Evolutionary conservation across 2,329 filamentous ascomycete species (phyloP).

Genomic region (Xylariaceae sp.): DNA sequence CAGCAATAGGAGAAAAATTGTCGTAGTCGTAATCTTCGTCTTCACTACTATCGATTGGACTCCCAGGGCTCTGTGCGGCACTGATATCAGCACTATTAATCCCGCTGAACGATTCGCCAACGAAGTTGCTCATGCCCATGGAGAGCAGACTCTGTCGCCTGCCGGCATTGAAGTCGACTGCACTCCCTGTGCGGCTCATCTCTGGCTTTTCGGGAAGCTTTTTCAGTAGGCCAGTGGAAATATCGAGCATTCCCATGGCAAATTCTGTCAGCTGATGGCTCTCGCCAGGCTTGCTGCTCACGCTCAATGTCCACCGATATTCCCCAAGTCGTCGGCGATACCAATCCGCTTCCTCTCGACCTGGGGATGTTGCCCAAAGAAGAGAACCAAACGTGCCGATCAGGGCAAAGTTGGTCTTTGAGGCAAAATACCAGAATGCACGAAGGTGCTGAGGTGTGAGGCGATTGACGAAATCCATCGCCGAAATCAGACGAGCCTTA

Average conservation of each 20-base stretch:
- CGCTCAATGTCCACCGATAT: constrained; percentile 91
- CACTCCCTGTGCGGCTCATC: constrained; percentile 61
- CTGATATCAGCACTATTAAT: constrained; percentile 56
- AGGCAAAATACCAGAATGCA: constrained; percentile 92
- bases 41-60: constrained; percentile 58
- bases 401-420: constrained; percentile 88
- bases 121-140: constrained; percentile 40
- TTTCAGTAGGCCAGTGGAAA: constrained; percentile 71
- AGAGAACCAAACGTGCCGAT: constrained; percentile 93
- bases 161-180: constrained; percentile 52
- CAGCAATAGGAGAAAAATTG: constrained; percentile 45
- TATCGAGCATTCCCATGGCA: constrained; percentile 79
- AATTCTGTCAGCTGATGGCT: constrained; percentile 67
- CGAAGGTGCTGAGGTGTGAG: constrained; percentile 83
- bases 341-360: constrained; percentile 88
- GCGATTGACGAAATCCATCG: constrained; percentile 97
- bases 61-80: constrained; percentile 58
- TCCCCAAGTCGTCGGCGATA: constrained; percentile 85
- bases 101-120: constrained; percentile 48
- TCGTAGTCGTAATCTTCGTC: constrained; percentile 63
- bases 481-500: constrained; percentile 90
- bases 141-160: constrained; percentile 47
- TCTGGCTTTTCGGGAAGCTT: constrained; percentile 74
- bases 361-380: constrained; percentile 86
- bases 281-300: constrained; percentile 75